These are phyloP conservation scores for Mycena galopus DNA, from an alignment of 768 basidiomycete species.

Conservation along the genomic window DNA sequence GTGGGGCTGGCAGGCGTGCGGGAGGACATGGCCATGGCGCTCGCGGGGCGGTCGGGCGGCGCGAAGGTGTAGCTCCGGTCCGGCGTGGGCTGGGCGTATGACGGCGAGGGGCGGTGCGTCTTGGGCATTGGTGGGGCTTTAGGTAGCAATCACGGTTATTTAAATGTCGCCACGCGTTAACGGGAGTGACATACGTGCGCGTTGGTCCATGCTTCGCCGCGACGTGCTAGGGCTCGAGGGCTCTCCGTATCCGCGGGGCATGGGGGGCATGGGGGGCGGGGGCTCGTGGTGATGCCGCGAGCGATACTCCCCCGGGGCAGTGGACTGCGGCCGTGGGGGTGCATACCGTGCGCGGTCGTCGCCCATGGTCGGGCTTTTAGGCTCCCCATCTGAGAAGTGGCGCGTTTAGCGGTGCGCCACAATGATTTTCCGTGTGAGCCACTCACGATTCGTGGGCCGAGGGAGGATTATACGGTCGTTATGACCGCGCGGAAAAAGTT, in stretches of 20 bases:
- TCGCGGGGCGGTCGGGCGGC: conserved; percentile 34
- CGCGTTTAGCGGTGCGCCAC: conserved; percentile 7
- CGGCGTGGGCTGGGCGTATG: conserved; percentile 8
- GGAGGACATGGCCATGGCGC: conserved; percentile 32
- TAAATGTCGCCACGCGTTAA: background rate
- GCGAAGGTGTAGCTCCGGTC: conserved; percentile 22
- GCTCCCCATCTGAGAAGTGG: background rate
- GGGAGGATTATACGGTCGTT: conserved; percentile 36
- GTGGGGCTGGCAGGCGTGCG: background rate
- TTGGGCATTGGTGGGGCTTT: background rate
- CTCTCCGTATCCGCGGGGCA: conserved; percentile 6
- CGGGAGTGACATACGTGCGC: conserved; percentile 1
- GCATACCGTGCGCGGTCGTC: conserved; percentile 28
- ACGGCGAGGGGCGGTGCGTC: conserved; percentile 13
- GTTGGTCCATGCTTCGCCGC: conserved; percentile 1
- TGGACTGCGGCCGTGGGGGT: conserved; percentile 34
- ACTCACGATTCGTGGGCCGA: conserved; percentile 23
- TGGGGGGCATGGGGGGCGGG: conserved; percentile 21
- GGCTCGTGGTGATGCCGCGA: conserved; percentile 11
- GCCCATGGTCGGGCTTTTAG: conserved; percentile 14
- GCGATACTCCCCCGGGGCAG: conserved; percentile 32
- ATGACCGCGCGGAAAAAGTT: conserved; percentile 30
- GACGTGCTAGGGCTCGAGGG: conserved; percentile 11
- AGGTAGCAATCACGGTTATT: background rate
- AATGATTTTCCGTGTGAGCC: background rate